These are phyloP conservation scores for Metschnikowia drakensbergensis DNA, from an alignment of 805 yeast species.

Conservation along the genomic window DNA sequence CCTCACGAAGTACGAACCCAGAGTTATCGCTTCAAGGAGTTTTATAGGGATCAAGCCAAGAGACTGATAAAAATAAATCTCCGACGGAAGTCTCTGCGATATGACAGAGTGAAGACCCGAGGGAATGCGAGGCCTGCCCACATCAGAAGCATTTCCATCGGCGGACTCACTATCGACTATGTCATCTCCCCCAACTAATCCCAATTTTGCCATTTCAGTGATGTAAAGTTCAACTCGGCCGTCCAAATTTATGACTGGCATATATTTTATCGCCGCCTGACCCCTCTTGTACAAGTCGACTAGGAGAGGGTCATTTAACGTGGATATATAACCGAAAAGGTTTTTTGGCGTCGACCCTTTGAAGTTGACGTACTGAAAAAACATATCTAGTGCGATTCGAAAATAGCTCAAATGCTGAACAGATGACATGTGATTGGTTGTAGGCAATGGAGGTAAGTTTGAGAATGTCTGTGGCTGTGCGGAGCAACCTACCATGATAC, in stretches of 20 bases:
- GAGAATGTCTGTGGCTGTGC: constrained; percentile 64
- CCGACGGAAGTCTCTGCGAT: constrained; percentile 83
- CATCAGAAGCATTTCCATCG: not conserved
- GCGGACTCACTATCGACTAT: not conserved
- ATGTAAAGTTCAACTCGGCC: constrained; percentile 65
- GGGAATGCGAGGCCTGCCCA: constrained; percentile 47
- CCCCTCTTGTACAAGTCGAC: constrained; percentile 62
- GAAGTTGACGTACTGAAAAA: constrained; percentile 31
- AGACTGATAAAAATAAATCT: constrained; percentile 75
- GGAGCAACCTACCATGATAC: constrained; percentile 75
- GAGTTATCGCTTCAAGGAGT: constrained; percentile 61
- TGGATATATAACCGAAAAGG: constrained; percentile 45
- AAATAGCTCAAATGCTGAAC: constrained; percentile 39
- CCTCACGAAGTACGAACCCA: constrained; percentile 58
- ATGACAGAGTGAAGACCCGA: constrained; percentile 77
- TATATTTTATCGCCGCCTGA: constrained; percentile 58
- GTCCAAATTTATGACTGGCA: constrained; percentile 66
- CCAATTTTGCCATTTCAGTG: constrained; percentile 39
- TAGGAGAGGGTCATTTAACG: constrained; percentile 42
- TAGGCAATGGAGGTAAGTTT: constrained; percentile 45
- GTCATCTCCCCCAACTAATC: constrained; percentile 17
- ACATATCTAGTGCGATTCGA: constrained; percentile 38
- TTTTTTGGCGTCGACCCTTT: constrained; percentile 24
- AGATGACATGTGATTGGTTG: constrained; percentile 38
- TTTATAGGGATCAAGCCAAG: constrained; percentile 67